phyloP scores from a whole-genome alignment of 352 stramenopile species.

The Globisporangium cederbergense region DNA sequence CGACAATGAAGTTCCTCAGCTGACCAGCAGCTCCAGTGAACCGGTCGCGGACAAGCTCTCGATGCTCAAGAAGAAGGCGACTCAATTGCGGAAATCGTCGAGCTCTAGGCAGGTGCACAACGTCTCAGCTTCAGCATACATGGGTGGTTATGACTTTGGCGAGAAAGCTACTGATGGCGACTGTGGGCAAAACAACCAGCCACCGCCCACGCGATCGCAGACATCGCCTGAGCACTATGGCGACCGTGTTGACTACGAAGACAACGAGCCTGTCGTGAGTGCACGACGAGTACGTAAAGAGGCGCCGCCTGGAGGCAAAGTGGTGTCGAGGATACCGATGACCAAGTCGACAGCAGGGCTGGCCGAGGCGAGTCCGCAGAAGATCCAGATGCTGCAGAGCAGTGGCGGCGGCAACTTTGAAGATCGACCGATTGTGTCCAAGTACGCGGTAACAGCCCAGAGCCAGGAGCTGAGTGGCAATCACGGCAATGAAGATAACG shows the following conservation, averaged over 20 bases:
- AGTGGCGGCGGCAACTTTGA: constrained; percentile 16
- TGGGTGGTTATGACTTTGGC: not conserved
- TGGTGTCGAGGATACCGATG: not conserved
- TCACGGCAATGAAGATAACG: not conserved
- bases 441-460: constrained; percentile 19
- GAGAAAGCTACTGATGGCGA: not conserved
- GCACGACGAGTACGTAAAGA: not conserved
- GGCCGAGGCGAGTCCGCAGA: constrained; percentile 31
- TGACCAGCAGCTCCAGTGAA: not conserved
- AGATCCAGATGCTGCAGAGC: constrained; percentile 43
- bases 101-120: constrained; percentile 33
- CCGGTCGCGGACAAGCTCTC: constrained; percentile 38
- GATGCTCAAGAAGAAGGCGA: constrained; percentile 59
- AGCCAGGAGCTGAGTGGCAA: not conserved
- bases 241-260: not conserved
- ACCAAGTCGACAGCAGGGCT: not conserved
- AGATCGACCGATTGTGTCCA: constrained; percentile 38
- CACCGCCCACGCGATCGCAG: constrained; percentile 7
- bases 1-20: not conserved
- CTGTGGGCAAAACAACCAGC: not conserved
- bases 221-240: constrained; percentile 7
- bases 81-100: constrained; percentile 39
- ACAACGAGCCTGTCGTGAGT: not conserved
- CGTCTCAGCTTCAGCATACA: not conserved
- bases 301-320: not conserved